Conservation (phyloP, 495 filamentous ascomycete genomes). For the Annulohypoxylon maeteangense region DNA sequence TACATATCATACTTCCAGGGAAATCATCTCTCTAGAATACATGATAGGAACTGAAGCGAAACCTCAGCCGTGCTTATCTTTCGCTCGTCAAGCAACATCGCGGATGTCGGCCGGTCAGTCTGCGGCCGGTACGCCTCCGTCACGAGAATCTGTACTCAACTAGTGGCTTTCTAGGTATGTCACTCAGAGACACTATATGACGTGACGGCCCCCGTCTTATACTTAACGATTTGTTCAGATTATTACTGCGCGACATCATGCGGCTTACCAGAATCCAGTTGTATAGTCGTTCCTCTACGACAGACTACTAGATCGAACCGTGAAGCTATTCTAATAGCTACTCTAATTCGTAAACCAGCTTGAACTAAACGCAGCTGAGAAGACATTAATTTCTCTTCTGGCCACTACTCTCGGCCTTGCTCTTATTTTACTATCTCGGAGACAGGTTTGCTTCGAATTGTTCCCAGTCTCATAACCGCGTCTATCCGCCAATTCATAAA, state of each 20-base stretch:
- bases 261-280: slow-evolving; percentile 22
- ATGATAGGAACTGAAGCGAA: slow-evolving; percentile 4
- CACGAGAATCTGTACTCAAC: neutral
- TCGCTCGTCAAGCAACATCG: neutral
- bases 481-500: neutral
- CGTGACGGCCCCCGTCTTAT: neutral
- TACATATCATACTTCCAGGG: slow-evolving; percentile 3
- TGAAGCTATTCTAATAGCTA: neutral
- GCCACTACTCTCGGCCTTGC: neutral
- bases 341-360: neutral
- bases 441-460: neutral
- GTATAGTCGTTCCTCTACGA: neutral
- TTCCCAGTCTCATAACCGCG: slow-evolving; percentile 2
- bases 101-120: slow-evolving; percentile 11
- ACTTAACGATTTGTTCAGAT: slow-evolving; percentile 9
- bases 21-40: slow-evolving; percentile 7
- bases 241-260: neutral
- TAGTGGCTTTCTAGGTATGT: slow-evolving; percentile 5
- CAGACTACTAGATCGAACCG: neutral
- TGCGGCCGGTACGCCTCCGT: neutral
- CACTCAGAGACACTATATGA: neutral
- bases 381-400: neutral
- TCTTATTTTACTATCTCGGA: neutral
- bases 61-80: neutral
- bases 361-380: neutral